These are phyloP conservation scores for Phytomonas francai DNA, from an alignment of 208 protist species.

Conservation along the genomic window DNA sequence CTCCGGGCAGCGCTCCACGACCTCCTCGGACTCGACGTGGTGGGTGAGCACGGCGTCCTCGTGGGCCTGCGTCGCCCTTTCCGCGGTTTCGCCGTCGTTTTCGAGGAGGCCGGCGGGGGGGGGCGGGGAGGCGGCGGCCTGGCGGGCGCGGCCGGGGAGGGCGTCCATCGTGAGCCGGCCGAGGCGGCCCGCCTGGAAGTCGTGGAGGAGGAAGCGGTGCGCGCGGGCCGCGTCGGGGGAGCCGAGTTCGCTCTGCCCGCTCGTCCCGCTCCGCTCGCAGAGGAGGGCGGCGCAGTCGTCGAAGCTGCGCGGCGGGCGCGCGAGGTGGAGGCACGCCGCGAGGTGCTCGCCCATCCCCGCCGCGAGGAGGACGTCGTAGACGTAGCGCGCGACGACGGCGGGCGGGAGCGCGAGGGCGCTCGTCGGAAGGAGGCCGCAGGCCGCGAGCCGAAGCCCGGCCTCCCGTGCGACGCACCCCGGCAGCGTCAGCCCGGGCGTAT, in stretches of 20 bases:
- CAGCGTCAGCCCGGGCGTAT: conserved; percentile 83
- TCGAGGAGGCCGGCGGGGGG: conserved; percentile 9
- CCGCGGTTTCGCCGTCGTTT: conserved; percentile 5
- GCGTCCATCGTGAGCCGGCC: conserved; percentile 77
- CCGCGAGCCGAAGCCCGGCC: conserved; percentile 77
- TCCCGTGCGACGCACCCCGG: conserved; percentile 82
- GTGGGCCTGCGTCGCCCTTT: background rate
- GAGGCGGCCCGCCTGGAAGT: conserved; percentile 78
- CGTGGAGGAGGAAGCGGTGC: conserved; percentile 75
- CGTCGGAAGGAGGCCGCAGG: conserved; percentile 77
- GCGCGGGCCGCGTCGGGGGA: conserved; percentile 64
- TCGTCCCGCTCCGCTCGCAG: conserved; percentile 77
- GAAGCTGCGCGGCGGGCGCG: conserved; percentile 79
- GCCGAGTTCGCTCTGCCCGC: conserved; percentile 74
- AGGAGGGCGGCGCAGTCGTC: conserved; percentile 88
- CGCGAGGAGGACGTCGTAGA: conserved; percentile 73
- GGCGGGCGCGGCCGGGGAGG: conserved; percentile 29
- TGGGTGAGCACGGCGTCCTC: conserved; percentile 50
- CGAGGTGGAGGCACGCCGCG: conserved; percentile 77
- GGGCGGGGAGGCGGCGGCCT: background rate
- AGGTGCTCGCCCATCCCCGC: conserved; percentile 66
- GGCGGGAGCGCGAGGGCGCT: conserved; percentile 73
- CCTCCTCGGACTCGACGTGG: conserved; percentile 66
- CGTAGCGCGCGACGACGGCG: conserved; percentile 62
- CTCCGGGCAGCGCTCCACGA: conserved; percentile 66